Evolutionary conservation across 2,329 filamentous ascomycete genomes (phyloP).

Genomic region (Alternaria rosae): DNA sequence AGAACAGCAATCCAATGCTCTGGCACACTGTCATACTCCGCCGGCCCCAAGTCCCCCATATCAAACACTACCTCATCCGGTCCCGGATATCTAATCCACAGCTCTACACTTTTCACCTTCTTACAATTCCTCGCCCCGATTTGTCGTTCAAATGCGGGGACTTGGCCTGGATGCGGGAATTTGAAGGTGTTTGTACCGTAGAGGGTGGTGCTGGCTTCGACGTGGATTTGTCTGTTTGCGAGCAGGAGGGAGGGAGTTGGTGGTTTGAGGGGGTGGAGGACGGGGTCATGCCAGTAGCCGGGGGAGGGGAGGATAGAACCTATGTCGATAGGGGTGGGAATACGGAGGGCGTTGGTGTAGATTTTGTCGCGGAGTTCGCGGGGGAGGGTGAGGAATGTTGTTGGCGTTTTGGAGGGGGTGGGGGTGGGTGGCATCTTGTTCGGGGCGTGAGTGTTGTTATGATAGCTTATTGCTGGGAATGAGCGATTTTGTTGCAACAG

Average conservation of each 20-base stretch:
- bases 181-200: neutral
- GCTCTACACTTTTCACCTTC: neutral
- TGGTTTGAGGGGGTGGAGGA: neutral
- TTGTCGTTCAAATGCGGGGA: neutral
- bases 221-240: accelerated
- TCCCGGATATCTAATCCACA: neutral
- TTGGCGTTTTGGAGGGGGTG: neutral
- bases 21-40: neutral
- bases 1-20: neutral
- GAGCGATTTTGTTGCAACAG: accelerated
- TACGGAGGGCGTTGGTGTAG: neutral
- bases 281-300: neutral
- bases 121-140: neutral
- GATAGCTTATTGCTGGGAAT: neutral
- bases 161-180: neutral
- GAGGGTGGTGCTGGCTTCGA: neutral
- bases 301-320: neutral
- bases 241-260: neutral
- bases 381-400: neutral
- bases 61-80: neutral
- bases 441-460: neutral
- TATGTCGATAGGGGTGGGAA: neutral
- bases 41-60: neutral
- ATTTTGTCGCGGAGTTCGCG: neutral
- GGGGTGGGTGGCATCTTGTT: neutral